Base-by-base conservation (phyloP, 805 yeast species). In the Wickerhamiella parazyma region DNA sequence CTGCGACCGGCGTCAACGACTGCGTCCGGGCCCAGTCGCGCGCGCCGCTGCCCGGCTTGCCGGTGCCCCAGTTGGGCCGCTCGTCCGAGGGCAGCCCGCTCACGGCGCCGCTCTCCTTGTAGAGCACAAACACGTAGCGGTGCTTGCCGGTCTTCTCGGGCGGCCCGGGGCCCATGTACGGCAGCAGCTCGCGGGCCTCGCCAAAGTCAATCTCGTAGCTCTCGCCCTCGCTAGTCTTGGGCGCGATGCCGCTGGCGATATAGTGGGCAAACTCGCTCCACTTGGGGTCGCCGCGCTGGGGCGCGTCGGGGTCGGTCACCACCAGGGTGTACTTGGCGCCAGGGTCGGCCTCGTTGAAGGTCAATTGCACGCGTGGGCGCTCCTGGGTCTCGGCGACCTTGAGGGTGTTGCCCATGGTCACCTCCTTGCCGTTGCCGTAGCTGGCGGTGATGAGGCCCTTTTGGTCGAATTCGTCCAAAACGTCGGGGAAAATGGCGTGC, bases 241-340 rank as follows among this genome's bases (percentile, higher is more conserved):
- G 53, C 42, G 55, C 52, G 26, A 65, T 60, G 17, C 64, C 68
- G 34, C 67, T 56, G 17, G 65, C 60, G 42, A 86, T 65, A 69
- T 74, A 83, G 64, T 86, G 96, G 43, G 80, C 76, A 59, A 68
- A 86, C 61, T 86, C 94, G 2, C 91, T 78, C 93, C 94, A 85
- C 58, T 77, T 83, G 56, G 78, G 75, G 59, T 86, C 95, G 2
- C 72, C 69, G 52, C 76, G 71, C 3, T 86, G 73, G 11, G 96
- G 96, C 6, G 95, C 95, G 66, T 86, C 95, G 1, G 96, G 96
- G 61, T 86, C 95, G 6, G 95, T 87, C 51, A 86, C 52, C 2
- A 82, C 81, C 51, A 87, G 64, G 9, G 91, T 75, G 63, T 80
- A 86, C 41, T 70, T 62, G 20, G 68, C 60, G 12, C 64, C 55